Base-by-base conservation (phyloP, 305 asterid genomes). In the Fraxinus nigra region DNA sequence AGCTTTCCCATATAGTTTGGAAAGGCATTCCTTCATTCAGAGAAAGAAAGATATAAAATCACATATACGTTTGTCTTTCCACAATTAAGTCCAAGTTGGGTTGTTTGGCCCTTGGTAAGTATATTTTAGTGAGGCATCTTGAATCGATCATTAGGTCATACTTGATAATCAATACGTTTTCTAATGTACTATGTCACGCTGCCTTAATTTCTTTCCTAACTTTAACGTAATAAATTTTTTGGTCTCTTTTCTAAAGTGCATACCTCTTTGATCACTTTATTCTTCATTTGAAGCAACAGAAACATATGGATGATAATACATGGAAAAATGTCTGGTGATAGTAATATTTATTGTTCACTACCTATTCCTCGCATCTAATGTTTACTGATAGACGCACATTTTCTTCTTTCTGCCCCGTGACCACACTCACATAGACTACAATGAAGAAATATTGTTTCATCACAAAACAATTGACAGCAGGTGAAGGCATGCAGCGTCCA, bases 251-350 rank as follows among this genome's bases (percentile, higher is more conserved):
- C 48, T 37, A 5, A 77, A 8, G 35, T 40, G 46, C 14, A 20
- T 13, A 81, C 46, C 76, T 76, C 73, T 30, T 61, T 54, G 37
- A 83, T 65, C 48, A 79, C 65, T 0, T 77, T 24, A 3, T 59
- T 20, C 10, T 72, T 75, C 14, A 37, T 22, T 76, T 37, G 38
- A 76, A 1, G 34, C 51, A 13, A 10, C 16, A 38, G 54, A 84
- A 83, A 40, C 32, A 67, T 48, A 63, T 24, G n/a, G n/a, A 63
- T 0, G 5, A 26, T 69, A 13, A 28, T 30, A 30, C 75, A 1
- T 0, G 38, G 75, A 69, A 67, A 30, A 13, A 40, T 40, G 13
- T 11, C 38, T 1, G 1, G 9, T 1, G 11, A 5, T 63, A 63
- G 72, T 9, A 61, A 61, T 24, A 9, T 61, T 26, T 3, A 63